Base-by-base conservation (phyloP, 169 alveolate genomes). In the Besnoitia besnoiti region DNA sequence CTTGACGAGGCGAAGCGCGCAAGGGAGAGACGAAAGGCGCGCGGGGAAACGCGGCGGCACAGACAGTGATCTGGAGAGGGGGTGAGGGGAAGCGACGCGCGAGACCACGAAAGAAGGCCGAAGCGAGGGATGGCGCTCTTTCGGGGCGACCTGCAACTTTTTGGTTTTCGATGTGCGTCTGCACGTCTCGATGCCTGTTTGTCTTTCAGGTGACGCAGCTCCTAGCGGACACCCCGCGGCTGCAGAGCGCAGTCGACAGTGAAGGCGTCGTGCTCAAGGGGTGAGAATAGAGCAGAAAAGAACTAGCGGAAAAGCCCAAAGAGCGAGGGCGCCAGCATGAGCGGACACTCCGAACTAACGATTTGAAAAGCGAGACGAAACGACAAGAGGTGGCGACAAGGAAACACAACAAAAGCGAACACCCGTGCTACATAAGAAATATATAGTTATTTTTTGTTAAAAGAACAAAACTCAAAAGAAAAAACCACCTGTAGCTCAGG, bases 211-310 rank as follows among this genome's bases (percentile, higher is more conserved):
- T 67, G 39, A 0, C 2, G 19, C 30, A n/a, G 0, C 80, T 67
- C 4, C n/a, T 67, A 42, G 46, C 2, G n/a, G 24, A 35, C 19
- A 30, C 44, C 14, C 80, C 80, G 80, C 80, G 80, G 39, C 80
- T 67, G 30, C 80, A 67, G 80, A 67, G 46, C 24, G 80, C 80
- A 67, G 80, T 67, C 21, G 80, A 67, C 12, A 33, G 39, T 24
- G 80, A 67, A 2, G 80, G 80, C 47, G n/a, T 35, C 47, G 42
- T 67, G 46, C 80, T 67, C 30, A 67, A 67, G 24, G 80, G 80
- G 80, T 67, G 80, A 67, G 80, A 5, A 19, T 12, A 10, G 10
- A 14, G 62, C 62, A 19, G 10, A 10, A 14, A 19, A 50, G 62
- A 50, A 50, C 62, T 50, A 10, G 19, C 62, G 19, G 19, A 19